Base-by-base conservation (phyloP, 2,329 filamentous ascomycete genomes). In the Monosporascus sp. region DNA sequence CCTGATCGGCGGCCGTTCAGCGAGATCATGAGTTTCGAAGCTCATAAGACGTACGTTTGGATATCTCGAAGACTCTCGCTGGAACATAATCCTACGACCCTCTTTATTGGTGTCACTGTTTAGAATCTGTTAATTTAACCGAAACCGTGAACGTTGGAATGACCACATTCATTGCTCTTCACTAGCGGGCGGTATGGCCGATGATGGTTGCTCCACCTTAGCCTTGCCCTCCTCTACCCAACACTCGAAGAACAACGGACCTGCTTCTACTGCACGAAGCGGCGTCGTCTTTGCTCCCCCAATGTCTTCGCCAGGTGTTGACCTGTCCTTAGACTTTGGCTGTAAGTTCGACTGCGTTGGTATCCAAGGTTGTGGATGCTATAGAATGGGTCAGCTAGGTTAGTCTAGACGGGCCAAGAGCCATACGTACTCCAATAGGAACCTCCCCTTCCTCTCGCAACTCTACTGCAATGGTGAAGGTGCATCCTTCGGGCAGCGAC, bases 381-480 rank as follows among this genome's bases (percentile, higher is more conserved):
- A 34, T 24, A 46, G 38, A n/a, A 27, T 17, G 42, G 22, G 39
- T 56, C 51, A 61, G 55, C 38, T 48, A 15, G 11, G 51, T 0
- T 15, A 37, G 5, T 5, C 17, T 25, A 48, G 14, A 11, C 47
- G 24, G 18, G 38, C 45, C 9, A 47, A n/a, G 9, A 39, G 27
- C 17, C 37, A 44, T 20, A 72, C 79, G 64, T 68, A 84, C 82
- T 51, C 76, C 77, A 56, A 85, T 82, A 0, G 83, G 84, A 9
- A 81, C 75, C 11, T 78, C 70, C 0, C 75, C 76, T 41, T 84
- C 76, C 22, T 86, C 81, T 39, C 80, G 81, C 57, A 92, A 67
- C 68, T 93, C 89, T 41, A 93, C 79, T 0, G 85, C 86, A n/a
- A 93, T 68, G 0, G 87, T 89, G 67, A 89, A 93, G 0, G 86